phyloP scores from a whole-genome alignment of 805 yeast genomes.

The Metschnikowia cubensis region DNA sequence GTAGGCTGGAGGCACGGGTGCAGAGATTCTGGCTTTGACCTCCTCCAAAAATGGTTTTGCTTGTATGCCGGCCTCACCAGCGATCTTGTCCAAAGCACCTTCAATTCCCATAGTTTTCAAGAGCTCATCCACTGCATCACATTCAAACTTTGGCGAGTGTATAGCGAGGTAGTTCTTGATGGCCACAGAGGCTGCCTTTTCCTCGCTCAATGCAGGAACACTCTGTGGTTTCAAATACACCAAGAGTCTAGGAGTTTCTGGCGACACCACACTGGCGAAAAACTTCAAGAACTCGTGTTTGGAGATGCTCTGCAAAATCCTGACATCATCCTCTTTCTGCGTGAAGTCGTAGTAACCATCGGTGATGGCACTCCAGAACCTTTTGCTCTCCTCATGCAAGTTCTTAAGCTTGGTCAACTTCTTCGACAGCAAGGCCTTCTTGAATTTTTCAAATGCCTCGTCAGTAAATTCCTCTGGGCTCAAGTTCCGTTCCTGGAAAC shows the following conservation, averaged over 20 bases:
- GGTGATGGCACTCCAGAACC: constrained; percentile 64
- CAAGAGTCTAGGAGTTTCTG: constrained; percentile 19
- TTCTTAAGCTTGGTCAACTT: constrained; percentile 73
- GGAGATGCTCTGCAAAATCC: constrained; percentile 48
- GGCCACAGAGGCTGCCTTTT: constrained; percentile 24
- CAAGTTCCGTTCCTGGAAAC: constrained; percentile 41
- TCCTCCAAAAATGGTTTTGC: constrained; percentile 11
- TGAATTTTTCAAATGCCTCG: constrained; percentile 65
- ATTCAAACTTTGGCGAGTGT: constrained; percentile 20
- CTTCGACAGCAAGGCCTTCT: constrained; percentile 61
- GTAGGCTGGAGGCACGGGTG: constrained; percentile 36
- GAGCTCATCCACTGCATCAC: constrained; percentile 23
- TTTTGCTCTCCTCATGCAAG: constrained; percentile 66
- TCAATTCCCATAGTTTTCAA: constrained; percentile 8
- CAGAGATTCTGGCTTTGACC: constrained; percentile 15
- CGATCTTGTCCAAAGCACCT: constrained; percentile 18
- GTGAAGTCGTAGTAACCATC: constrained; percentile 78
- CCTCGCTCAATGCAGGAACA: constrained; percentile 17
- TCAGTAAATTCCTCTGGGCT: constrained; percentile 43
- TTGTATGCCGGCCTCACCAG: constrained; percentile 5
- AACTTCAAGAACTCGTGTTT: constrained; percentile 56
- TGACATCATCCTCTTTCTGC: constrained; percentile 54
- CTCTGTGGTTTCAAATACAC: constrained; percentile 53
- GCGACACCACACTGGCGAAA: constrained; percentile 42
- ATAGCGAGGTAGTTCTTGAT: constrained; percentile 25